Conservation (phyloP, 1,284 basidiomycete genomes). For the Boletus sp. region DNA sequence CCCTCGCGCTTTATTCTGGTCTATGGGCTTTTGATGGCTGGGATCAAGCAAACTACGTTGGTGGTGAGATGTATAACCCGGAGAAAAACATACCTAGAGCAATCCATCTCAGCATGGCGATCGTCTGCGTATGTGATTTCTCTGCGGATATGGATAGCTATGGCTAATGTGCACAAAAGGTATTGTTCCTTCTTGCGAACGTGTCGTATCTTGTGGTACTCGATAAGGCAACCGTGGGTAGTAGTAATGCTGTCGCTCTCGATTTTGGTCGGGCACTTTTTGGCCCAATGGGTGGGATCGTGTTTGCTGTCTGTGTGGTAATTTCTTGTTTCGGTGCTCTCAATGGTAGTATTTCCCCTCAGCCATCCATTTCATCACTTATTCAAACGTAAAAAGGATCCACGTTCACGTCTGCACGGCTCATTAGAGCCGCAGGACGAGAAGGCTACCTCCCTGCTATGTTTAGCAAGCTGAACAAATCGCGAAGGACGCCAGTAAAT, state of each 20-base stretch:
- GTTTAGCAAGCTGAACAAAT: slow-evolving; percentile 73
- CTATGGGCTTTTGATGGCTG: slow-evolving; percentile 96
- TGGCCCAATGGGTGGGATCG: slow-evolving; percentile 78
- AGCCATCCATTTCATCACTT: slow-evolving; percentile 7
- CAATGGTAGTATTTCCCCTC: slow-evolving; percentile 52
- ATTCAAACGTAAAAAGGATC: slow-evolving; percentile 44
- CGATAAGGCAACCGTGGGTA: slow-evolving; percentile 68
- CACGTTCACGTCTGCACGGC: slow-evolving; percentile 78
- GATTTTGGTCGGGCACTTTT: slow-evolving; percentile 90
- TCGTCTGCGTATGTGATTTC: slow-evolving; percentile 56
- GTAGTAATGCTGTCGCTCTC: slow-evolving; percentile 89
- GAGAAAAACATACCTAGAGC: slow-evolving; percentile 85
- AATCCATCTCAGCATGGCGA: slow-evolving; percentile 84
- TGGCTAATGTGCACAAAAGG: slow-evolving; percentile 32
- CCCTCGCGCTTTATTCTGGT: slow-evolving; percentile 91
- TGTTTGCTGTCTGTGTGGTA: slow-evolving; percentile 90
- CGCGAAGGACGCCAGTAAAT: slow-evolving; percentile 79
- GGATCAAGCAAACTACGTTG: slow-evolving; percentile 89
- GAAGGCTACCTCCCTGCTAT: slow-evolving; percentile 84
- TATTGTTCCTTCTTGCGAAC: slow-evolving; percentile 82
- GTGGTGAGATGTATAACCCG: slow-evolving; percentile 82
- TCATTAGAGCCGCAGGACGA: slow-evolving; percentile 85
- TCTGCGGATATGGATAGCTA: not conserved
- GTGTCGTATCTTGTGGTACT: slow-evolving; percentile 91
- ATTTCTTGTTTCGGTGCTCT: slow-evolving; percentile 93